phyloP scores from a whole-genome alignment of 306 rosid species.

The Cercis canadensis region DNA sequence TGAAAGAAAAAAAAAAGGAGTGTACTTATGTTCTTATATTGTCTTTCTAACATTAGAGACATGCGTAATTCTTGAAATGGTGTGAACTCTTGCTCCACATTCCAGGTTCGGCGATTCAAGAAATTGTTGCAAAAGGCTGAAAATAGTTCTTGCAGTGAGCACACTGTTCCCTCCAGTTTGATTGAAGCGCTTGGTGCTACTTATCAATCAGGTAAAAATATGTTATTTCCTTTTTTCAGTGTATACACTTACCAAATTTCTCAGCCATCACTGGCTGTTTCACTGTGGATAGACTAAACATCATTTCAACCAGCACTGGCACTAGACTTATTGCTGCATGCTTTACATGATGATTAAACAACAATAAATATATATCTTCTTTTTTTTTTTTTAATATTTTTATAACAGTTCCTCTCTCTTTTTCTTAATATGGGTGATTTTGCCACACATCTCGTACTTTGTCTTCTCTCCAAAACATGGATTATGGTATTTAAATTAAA shows the following conservation, averaged over 20 bases:
- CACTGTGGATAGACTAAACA: not conserved
- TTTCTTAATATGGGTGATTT: not conserved
- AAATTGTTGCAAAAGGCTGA: conserved; percentile 83
- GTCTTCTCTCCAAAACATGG: not conserved
- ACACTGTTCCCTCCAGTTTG: conserved; percentile 59
- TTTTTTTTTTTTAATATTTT: too few relatives aligned
- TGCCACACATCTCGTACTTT: conserved; percentile 4
- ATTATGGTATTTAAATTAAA: not conserved
- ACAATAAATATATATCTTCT: too few relatives aligned
- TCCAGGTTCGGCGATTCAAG: conserved; percentile 80
- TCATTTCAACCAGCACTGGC: not conserved
- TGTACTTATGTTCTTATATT: conserved; percentile 8
- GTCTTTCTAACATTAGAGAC: conserved; percentile 25
- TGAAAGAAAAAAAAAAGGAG: not conserved
- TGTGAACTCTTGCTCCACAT: conserved; percentile 25
- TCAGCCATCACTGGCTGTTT: not conserved
- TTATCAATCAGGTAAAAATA: conserved; percentile 69
- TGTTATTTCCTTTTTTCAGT: conserved; percentile 34
- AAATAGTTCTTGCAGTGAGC: conserved; percentile 57
- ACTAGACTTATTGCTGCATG: too few relatives aligned
- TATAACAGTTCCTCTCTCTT: conserved; percentile 26
- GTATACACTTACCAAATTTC: too few relatives aligned
- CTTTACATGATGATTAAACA: too few relatives aligned
- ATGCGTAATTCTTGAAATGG: conserved; percentile 27
- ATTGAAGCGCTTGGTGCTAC: conserved; percentile 61